These are phyloP conservation scores for Boletus rubroflammeus DNA, from an alignment of 768 basidiomycete species.

Conservation along the genomic window DNA sequence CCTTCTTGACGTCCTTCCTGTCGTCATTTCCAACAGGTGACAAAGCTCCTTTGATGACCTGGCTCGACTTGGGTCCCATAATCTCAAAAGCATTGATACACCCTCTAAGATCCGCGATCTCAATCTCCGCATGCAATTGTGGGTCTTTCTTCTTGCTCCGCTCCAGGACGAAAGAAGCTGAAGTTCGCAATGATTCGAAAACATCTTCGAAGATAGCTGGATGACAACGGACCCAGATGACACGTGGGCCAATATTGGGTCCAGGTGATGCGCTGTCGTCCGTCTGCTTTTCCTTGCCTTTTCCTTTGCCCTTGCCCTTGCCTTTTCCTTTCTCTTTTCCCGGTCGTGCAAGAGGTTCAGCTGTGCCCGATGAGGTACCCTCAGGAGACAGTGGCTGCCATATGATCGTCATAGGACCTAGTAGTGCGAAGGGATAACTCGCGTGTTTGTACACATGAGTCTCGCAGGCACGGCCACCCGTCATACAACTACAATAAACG, in stretches of 20 bases:
- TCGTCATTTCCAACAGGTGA: constrained; percentile 46
- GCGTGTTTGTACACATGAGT: constrained; percentile 62
- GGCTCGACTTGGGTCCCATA: constrained; percentile 80
- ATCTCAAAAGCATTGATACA: constrained; percentile 83
- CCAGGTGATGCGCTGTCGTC: constrained; percentile 8
- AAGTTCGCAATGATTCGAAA: constrained; percentile 46
- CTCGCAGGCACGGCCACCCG: constrained; percentile 64
- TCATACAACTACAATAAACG: constrained; percentile 46
- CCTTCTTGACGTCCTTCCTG: constrained; percentile 58
- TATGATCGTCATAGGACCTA: constrained; percentile 69
- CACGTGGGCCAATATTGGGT: constrained; percentile 30
- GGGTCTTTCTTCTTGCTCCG: constrained; percentile 26
- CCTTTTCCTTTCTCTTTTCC: constrained; percentile 8
- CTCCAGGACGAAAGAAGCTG: constrained; percentile 50
- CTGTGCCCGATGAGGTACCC: background rate
- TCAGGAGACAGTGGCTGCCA: constrained; percentile 52
- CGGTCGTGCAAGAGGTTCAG: background rate
- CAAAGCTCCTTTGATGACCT: constrained; percentile 65
- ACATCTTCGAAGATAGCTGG: constrained; percentile 65
- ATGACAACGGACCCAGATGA: constrained; percentile 77
- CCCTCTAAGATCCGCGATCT: constrained; percentile 68
- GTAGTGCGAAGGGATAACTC: constrained; percentile 63
- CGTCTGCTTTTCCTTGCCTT: constrained; percentile 34
- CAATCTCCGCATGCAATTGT: constrained; percentile 38
- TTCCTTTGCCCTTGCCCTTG: constrained; percentile 14